A percentile compares a stretch with the other conserved stretches of the same genome.
Conservation (phyloP, 495 filamentous ascomycete species). For the Staphylotrichum tortipilum region DNA sequence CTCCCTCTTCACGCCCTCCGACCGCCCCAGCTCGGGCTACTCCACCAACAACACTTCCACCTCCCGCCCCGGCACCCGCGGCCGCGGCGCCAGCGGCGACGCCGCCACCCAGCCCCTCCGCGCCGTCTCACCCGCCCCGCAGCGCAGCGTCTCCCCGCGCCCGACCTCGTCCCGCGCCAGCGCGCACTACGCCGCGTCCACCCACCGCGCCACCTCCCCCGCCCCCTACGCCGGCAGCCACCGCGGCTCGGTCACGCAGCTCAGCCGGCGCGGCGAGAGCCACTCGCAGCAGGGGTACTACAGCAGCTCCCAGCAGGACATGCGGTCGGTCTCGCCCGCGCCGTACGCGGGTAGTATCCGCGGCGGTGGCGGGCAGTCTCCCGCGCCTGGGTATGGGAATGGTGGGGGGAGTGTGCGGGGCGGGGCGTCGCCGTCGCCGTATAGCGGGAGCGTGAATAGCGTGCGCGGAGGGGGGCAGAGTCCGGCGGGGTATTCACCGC, state of each 20-base stretch:
- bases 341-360: no score
- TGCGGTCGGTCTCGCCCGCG: no score
- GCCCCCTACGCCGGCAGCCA: conserved; percentile 42
- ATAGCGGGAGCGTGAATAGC: no score
- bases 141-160: conserved; percentile 44
- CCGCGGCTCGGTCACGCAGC: conserved; percentile 27
- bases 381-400: no score
- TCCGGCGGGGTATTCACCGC: conserved; percentile 40
- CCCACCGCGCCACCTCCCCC: conserved; percentile 34
- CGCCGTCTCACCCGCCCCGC: conserved; percentile 42
- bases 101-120: conserved; percentile 43
- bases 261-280: no score
- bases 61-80: conserved; percentile 31
- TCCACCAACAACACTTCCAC: conserved; percentile 14
- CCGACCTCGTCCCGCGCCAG: conserved; percentile 31
- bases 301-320: no score
- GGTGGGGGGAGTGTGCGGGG: no score
- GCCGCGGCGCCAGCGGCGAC: no score
- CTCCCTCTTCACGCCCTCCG: conserved; percentile 53
- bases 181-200: neutral
- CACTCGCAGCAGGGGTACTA: conserved; percentile 43
- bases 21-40: conserved; percentile 34
- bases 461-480: no score
- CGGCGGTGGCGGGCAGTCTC: no score
- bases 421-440: neutral